Conservation (phyloP, 345 rosid species). For the Leavenworthia alabamica region DNA sequence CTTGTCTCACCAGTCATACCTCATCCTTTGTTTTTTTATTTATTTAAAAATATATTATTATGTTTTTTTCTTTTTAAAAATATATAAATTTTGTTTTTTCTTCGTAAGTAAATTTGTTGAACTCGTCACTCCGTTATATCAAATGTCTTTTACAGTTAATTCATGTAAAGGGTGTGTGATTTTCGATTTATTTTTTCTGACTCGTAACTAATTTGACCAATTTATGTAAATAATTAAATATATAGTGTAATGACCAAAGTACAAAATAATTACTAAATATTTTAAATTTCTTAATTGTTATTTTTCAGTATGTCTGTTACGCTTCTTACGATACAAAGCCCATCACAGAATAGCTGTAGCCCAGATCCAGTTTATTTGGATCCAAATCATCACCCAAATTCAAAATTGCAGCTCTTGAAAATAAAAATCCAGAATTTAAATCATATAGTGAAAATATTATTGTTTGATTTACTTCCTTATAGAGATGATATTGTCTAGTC, state of each 20-base stretch:
- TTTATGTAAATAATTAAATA: background rate
- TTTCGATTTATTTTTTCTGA: background rate
- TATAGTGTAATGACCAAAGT: too few species aligned
- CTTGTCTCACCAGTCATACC: constrained; percentile 24
- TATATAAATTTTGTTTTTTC: background rate
- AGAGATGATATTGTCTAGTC: constrained; percentile 13
- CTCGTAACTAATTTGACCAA: too few species aligned
- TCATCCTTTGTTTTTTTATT: background rate
- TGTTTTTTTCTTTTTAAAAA: too few species aligned
- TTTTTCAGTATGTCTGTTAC: too few species aligned
- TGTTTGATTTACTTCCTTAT: background rate
- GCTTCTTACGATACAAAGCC: background rate
- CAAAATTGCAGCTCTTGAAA: background rate
- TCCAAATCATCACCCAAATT: too few species aligned
- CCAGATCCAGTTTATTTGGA: background rate
- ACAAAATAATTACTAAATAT: too few species aligned
- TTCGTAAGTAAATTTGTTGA: background rate
- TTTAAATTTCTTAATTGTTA: too few species aligned
- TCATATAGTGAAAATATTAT: background rate
- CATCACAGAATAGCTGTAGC: background rate
- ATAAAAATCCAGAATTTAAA: background rate
- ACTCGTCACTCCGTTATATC: background rate
- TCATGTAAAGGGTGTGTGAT: constrained; percentile 12
- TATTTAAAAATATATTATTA: too few species aligned
- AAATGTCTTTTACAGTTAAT: background rate